Evolutionary conservation across 768 basidiomycete genomes (phyloP), one percentile per base, ranked within the genome.

Genomic region (Boletus reticuloceps): DNA sequence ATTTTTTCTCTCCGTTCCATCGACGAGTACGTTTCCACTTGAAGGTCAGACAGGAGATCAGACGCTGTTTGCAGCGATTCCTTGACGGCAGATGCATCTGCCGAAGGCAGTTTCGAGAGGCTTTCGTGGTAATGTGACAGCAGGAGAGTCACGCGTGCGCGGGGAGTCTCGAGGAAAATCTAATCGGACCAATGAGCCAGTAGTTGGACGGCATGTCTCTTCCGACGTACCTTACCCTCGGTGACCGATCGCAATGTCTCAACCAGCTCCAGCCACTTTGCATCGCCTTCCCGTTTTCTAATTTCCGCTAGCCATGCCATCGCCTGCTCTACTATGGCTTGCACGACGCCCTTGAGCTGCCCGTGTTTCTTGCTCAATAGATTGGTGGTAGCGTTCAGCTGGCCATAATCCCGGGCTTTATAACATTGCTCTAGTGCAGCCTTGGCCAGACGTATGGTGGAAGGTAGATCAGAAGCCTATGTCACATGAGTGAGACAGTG

Each of bases 1-100:
- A 94, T 97, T 80, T 99, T 99, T 73, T 99, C 97, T 66, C 90
- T 77, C 56, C 94, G 86, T 60, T 98, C 93, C 97, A 99, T 98
- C 7, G 92, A 94, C 14, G 95, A 98, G 70, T 98, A 99, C 2
- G 97, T 98, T 74, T 99, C 97, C 38, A 99, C 95, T 75, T 98
- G 95, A 3, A 99, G 83, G 55, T 99, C 97, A 22, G 88, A 88
- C 57, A 98, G 79, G 29, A 98, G 76, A 59, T 98, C 97, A 0
- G 92, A 94, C 7, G 97, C 94, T 0, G 86, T 88, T 64, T 89
- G 84, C 38, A 93, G 74, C 40, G 86, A 83, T 62, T 91, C 88
- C 61, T 88, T 89, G 19, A 68, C 58, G 9, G 67, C 51, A 0
- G 72, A 47, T 27, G 76, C 62, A 20, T 71, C 68, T 11, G 79